Evolutionary conservation across 495 filamentous ascomycete species (phyloP).

Genomic region (Penicillium mononematosum): DNA sequence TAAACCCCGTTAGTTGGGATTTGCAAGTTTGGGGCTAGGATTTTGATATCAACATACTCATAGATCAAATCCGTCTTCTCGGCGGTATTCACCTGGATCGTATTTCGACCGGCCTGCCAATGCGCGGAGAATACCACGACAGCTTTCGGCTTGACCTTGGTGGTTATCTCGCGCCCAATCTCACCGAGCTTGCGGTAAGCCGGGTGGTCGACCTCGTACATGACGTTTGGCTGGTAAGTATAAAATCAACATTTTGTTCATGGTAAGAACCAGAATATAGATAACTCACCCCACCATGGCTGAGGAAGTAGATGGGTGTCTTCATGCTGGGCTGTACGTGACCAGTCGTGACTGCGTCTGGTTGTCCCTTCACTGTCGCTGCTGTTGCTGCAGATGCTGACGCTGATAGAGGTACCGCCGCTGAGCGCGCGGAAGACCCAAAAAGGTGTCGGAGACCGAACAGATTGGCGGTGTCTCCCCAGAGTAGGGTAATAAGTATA

Average conservation of each 20-base stretch:
- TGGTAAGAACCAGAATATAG: background rate
- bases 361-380: background rate
- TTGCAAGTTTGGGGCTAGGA: background rate
- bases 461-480: conserved; percentile 33
- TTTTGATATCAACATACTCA: conserved; percentile 55
- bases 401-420: conserved; percentile 1
- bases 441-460: conserved; percentile 32
- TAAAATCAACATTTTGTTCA: background rate
- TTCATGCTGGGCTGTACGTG: conserved; percentile 21
- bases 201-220: conserved; percentile 71
- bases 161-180: conserved; percentile 77
- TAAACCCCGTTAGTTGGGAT: conserved; percentile 20
- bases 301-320: conserved; percentile 75
- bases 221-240: conserved; percentile 61
- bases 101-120: conserved; percentile 64
- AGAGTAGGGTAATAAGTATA: conserved; percentile 19
- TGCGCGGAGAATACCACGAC: conserved; percentile 87
- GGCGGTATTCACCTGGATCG: conserved; percentile 70
- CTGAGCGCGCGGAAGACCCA: conserved; percentile 18
- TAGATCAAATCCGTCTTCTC: conserved; percentile 74
- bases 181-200: conserved; percentile 66
- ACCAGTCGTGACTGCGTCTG: background rate
- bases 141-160: conserved; percentile 74
- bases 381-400: conserved; percentile 9
- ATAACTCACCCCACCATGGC: conserved; percentile 69